phyloP scores from a whole-genome alignment of 345 rosid genomes.

The Salix udensis region DNA sequence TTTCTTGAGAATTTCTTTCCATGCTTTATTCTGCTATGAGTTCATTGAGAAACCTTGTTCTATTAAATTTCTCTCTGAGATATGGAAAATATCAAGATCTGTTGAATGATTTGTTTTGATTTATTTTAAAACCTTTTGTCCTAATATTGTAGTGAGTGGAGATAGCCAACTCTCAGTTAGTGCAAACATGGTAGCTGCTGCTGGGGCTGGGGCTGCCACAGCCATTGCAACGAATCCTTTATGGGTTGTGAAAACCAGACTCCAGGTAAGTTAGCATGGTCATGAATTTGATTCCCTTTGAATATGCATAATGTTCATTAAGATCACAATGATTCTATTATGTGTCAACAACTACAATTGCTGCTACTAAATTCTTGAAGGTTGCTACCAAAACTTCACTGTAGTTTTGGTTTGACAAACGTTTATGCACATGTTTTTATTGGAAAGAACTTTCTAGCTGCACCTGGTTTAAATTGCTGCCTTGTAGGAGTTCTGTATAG shows the following conservation, averaged over 20 bases:
- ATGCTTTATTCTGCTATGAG: background rate
- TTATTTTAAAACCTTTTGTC: constrained; percentile 8
- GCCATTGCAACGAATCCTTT: constrained; percentile 81
- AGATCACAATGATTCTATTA: background rate
- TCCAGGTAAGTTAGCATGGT: constrained; percentile 56
- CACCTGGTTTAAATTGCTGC: background rate
- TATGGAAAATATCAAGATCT: background rate
- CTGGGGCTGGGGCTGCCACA: constrained; percentile 93
- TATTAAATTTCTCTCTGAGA: background rate
- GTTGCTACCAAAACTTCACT: background rate
- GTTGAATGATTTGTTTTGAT: background rate
- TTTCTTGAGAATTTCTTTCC: constrained; percentile 18
- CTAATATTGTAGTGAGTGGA: constrained; percentile 40
- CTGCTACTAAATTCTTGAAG: constrained; percentile 1
- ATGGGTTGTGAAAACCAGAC: constrained; percentile 99
- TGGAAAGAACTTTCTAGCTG: background rate
- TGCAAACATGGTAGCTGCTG: constrained; percentile 85
- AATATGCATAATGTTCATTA: background rate
- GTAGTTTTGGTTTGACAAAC: background rate
- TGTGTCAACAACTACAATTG: background rate
- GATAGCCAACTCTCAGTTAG: constrained; percentile 53
- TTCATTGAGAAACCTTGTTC: constrained; percentile 7
- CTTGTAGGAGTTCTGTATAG: background rate
- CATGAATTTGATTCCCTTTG: background rate
- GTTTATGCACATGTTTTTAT: background rate